Percentiles rank a stretch among this genome's conserved stretches.
These are phyloP conservation scores for Pseudocercospora fijiensis DNA, from an alignment of 2,329 filamentous ascomycete genomes.

Conservation along the genomic window DNA sequence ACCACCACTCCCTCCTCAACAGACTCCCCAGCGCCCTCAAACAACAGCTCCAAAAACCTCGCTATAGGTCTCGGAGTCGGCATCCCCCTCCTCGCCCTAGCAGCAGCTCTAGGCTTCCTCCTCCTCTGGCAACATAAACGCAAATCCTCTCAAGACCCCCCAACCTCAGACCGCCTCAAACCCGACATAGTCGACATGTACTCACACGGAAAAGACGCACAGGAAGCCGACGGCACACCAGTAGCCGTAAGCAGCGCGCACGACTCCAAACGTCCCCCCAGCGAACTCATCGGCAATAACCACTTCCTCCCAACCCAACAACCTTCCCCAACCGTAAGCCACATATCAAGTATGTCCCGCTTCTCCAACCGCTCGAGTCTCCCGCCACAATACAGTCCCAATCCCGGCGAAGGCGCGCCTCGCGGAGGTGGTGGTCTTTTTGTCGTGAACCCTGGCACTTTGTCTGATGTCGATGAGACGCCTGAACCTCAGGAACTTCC, in stretches of 20 bases:
- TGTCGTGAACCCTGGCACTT: background rate
- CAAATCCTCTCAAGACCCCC: constrained; percentile 6
- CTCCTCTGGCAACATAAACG: constrained; percentile 16
- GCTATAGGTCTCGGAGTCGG: constrained; percentile 16
- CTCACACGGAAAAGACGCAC: constrained; percentile 13
- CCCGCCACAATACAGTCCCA: background rate
- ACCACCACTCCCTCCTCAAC: background rate
- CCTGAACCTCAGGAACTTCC: constrained; percentile 15
- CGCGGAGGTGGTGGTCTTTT: background rate
- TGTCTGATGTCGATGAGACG: background rate
- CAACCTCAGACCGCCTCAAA: constrained; percentile 12
- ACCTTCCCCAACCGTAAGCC: background rate
- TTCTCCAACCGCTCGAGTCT: background rate
- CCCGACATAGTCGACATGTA: constrained; percentile 20
- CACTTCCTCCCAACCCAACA: constrained; percentile 7
- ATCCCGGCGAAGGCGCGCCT: background rate
- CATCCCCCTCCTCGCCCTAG: constrained; percentile 8
- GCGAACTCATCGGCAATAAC: constrained; percentile 16
- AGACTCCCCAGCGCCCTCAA: background rate
- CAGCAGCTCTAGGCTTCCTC: background rate
- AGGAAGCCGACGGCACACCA: constrained; percentile 16
- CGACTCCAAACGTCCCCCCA: constrained; percentile 1
- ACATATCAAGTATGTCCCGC: background rate
- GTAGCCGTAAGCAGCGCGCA: constrained; percentile 6
- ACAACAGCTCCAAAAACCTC: constrained; percentile 8